These are phyloP conservation scores for Parachlorella kessleri DNA, from an alignment of 139 green algal species.

Conservation along the genomic window DNA sequence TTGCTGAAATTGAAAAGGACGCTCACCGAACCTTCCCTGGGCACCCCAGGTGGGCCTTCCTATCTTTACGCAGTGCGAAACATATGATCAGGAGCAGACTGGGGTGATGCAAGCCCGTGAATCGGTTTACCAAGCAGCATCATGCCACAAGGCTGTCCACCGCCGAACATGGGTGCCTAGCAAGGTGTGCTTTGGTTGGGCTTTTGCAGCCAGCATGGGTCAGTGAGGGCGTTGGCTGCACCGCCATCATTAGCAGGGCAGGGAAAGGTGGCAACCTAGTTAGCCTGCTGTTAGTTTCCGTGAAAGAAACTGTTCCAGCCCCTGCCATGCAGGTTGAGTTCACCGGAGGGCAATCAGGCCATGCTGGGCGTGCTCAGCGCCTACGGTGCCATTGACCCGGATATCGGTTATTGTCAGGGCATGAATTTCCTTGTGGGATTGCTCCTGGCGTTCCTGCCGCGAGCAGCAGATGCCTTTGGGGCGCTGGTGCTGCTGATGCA, in stretches of 20 bases:
- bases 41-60: slow-evolving; percentile 19
- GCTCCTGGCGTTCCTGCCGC: slow-evolving; percentile 71
- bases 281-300: no score
- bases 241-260: no score
- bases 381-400: slow-evolving; percentile 76
- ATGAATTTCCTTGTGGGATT: slow-evolving; percentile 84
- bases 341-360: slow-evolving; percentile 46
- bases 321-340: slow-evolving; percentile 37
- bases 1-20: slow-evolving; percentile 81
- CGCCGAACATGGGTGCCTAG: no score
- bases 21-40: slow-evolving; percentile 75
- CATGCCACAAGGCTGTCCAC: no score
- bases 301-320: neutral
- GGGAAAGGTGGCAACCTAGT: no score
- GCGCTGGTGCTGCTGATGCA: slow-evolving; percentile 78
- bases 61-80: no score
- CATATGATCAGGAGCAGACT: no score
- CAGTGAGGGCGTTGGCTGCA: no score
- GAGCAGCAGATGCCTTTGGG: slow-evolving; percentile 68
- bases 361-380: slow-evolving; percentile 68
- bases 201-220: no score
- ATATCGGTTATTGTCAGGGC: slow-evolving; percentile 75
- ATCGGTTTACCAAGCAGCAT: no score
- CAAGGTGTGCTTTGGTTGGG: no score
- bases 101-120: no score